phyloP scores from a whole-genome alignment of 495 filamentous ascomycete genomes.

The Hypoxylon crocopeplum region DNA sequence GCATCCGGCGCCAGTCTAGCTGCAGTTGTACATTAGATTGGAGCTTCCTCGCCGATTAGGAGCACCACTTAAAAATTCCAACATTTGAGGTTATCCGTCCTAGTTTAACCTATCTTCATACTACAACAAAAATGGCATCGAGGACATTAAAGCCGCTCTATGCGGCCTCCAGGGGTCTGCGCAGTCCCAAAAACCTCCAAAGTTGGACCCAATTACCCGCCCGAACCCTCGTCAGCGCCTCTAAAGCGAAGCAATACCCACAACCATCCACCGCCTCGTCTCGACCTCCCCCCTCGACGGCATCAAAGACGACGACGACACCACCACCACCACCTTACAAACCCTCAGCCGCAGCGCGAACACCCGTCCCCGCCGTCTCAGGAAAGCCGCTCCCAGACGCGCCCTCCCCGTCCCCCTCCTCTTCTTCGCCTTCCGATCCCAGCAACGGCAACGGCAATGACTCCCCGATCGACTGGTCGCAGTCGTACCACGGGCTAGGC shows the following conservation, averaged over 20 bases:
- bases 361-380: slow-evolving; percentile 33
- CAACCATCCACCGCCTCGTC: background rate
- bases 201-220: background rate
- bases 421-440: too few species aligned
- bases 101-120: background rate
- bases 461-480: slow-evolving; percentile 84
- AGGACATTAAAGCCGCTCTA: slow-evolving; percentile 20
- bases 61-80: slow-evolving; percentile 11
- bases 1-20: too few species aligned
- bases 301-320: background rate
- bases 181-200: background rate
- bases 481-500: slow-evolving; percentile 88
- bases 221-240: slow-evolving; percentile 22
- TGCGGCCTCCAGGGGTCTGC: background rate
- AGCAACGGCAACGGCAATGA: slow-evolving; percentile 54
- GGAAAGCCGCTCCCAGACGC: slow-evolving; percentile 31
- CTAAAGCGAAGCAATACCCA: slow-evolving; percentile 20
- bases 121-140: slow-evolving; percentile 23
- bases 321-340: background rate
- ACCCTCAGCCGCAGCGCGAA: too few species aligned
- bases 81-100: background rate
- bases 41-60: background rate
- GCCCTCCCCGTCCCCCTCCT: too few species aligned
- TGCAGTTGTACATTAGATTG: background rate
- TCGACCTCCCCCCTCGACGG: background rate